These are phyloP conservation scores for Phytophthora constricta DNA, from an alignment of 352 stramenopile species.

Conservation along the genomic window DNA sequence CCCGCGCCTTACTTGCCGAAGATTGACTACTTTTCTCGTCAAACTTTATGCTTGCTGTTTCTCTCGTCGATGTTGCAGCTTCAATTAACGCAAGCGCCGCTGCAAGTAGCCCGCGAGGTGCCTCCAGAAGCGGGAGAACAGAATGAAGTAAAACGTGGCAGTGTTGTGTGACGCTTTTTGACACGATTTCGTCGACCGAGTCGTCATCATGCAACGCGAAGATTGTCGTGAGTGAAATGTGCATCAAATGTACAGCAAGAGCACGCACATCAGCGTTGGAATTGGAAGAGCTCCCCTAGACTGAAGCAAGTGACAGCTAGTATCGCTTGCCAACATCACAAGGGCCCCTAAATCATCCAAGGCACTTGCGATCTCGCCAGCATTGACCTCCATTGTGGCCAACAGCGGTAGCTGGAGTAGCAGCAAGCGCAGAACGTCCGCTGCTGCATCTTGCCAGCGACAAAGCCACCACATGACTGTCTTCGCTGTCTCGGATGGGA, in stretches of 20 bases:
- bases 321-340: conserved; percentile 33
- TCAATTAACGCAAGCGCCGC: conserved; percentile 19
- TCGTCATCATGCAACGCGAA: conserved; percentile 27
- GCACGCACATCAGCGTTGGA: conserved; percentile 18
- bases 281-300: neutral
- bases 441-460: conserved; percentile 60
- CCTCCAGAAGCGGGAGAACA: conserved; percentile 44
- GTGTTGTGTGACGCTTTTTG: conserved; percentile 37
- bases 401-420: conserved; percentile 15
- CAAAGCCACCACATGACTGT: conserved; percentile 71
- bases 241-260: conserved; percentile 36
- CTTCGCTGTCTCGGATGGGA: conserved; percentile 53
- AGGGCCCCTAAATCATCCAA: conserved; percentile 31
- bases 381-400: neutral
- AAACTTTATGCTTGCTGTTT: neutral
- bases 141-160: conserved; percentile 63
- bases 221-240: conserved; percentile 28
- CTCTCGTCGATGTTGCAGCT: conserved; percentile 11
- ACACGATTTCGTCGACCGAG: conserved; percentile 19
- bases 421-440: conserved; percentile 46
- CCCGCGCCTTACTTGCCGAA: neutral
- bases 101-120: conserved; percentile 22
- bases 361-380: conserved; percentile 10
- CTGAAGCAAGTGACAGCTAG: conserved; percentile 33
- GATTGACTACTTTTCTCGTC: neutral